phyloP scores from a whole-genome alignment of 768 basidiomycete genomes.

The Tricholoma hemisulphureum region DNA sequence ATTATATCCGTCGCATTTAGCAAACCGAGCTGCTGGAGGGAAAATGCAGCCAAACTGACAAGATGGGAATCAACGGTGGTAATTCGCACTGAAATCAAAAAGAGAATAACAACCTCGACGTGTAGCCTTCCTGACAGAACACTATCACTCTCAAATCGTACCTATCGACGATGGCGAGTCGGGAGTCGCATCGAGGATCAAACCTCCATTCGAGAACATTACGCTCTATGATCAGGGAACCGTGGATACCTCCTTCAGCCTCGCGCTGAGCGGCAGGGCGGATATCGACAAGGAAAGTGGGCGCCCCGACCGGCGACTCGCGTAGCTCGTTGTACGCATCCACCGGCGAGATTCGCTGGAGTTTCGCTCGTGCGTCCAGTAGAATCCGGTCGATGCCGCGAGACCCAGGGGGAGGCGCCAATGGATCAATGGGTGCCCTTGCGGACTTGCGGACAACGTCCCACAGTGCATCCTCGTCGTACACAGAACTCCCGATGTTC shows the following conservation, averaged over 20 bases:
- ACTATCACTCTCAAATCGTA: conserved; percentile 75
- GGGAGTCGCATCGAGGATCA: conserved; percentile 61
- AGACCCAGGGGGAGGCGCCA: conserved; percentile 63
- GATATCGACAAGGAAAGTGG: conserved; percentile 77
- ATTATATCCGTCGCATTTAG: conserved; percentile 75
- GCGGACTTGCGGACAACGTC: conserved; percentile 68
- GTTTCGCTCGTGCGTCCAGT: conserved; percentile 53
- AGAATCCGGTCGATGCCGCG: conserved; percentile 58
- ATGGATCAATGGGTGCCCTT: conserved; percentile 57
- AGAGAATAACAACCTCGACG: conserved; percentile 45
- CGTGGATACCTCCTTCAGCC: conserved; percentile 56
- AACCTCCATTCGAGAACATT: conserved; percentile 81
- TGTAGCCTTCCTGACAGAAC: conserved; percentile 72
- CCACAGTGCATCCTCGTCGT: conserved; percentile 67
- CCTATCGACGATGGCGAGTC: conserved; percentile 66
- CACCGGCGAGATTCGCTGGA: conserved; percentile 60
- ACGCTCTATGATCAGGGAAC: conserved; percentile 72
- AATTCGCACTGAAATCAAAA: neutral
- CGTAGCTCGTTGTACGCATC: conserved; percentile 63
- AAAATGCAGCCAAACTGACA: conserved; percentile 62
- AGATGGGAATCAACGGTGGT: neutral
- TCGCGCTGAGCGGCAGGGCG: conserved; percentile 62
- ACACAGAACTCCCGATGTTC: conserved; percentile 51
- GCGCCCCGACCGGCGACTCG: conserved; percentile 50
- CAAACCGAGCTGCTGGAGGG: conserved; percentile 68